Percentiles rank a stretch among this genome's conserved stretches.
These are phyloP conservation scores for Hygrophorus pudorinus DNA, from an alignment of 768 basidiomycete species.

Conservation along the genomic window DNA sequence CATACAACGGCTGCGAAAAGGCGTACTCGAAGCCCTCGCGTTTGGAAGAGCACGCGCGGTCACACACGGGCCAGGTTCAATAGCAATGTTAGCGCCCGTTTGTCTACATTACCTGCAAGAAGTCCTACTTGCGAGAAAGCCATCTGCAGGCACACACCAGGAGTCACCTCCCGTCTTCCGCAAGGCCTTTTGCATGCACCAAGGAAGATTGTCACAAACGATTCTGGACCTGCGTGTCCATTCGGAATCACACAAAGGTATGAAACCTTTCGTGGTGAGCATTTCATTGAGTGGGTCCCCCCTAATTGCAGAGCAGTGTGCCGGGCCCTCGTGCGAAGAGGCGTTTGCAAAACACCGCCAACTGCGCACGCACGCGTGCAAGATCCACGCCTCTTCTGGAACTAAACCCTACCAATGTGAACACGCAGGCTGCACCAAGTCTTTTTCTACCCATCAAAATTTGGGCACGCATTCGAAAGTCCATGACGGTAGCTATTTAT, in stretches of 20 bases:
- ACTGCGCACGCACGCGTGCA: slow-evolving; percentile 65
- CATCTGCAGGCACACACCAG: slow-evolving; percentile 82
- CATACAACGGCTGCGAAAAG: slow-evolving; percentile 61
- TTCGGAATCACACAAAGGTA: slow-evolving; percentile 58
- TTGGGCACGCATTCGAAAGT: slow-evolving; percentile 69
- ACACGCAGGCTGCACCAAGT: slow-evolving; percentile 67
- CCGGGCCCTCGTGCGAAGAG: slow-evolving; percentile 47
- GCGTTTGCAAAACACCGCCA: slow-evolving; percentile 79
- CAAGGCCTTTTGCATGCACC: slow-evolving; percentile 57
- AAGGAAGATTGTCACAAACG: slow-evolving; percentile 62
- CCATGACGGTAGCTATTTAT: slow-evolving; percentile 59
- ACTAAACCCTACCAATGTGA: slow-evolving; percentile 74
- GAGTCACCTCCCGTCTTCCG: slow-evolving; percentile 61
- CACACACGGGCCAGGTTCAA: slow-evolving; percentile 83
- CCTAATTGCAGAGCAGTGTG: slow-evolving; percentile 57
- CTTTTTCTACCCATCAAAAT: slow-evolving; percentile 75
- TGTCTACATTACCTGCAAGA: slow-evolving; percentile 63
- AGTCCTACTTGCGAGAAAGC: slow-evolving; percentile 75
- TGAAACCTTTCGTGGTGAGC: slow-evolving; percentile 60
- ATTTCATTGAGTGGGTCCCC: too few relatives aligned
- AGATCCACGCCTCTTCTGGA: slow-evolving; percentile 66
- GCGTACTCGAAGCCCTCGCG: slow-evolving; percentile 80
- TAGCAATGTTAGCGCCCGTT: slow-evolving; percentile 63
- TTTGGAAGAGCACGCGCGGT: slow-evolving; percentile 76
- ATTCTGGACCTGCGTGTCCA: slow-evolving; percentile 88